Conservation (phyloP, 208 protist species). For the Leishmania turanica region DNA sequence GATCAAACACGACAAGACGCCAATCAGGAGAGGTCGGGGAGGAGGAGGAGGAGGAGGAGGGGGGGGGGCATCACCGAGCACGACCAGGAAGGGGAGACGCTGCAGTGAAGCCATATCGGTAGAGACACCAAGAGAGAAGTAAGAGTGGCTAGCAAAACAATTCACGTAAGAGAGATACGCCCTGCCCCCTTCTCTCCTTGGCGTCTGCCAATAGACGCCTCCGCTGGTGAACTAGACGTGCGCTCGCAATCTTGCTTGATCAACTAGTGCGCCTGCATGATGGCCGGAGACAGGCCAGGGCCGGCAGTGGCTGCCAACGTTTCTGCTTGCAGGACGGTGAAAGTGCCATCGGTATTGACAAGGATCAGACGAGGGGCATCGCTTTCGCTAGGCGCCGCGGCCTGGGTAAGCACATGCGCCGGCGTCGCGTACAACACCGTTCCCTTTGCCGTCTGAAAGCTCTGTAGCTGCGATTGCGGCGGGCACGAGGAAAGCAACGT, state of each 20-base stretch:
- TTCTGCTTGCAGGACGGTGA: slow-evolving; percentile 17
- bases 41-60: not conserved
- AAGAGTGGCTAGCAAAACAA: not conserved
- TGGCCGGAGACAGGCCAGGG: not conserved
- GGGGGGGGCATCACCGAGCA: not conserved
- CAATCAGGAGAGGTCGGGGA: not conserved
- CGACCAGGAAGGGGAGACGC: not conserved
- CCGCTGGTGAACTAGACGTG: not conserved
- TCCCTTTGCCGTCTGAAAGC: slow-evolving; percentile 9
- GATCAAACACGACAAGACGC: not conserved
- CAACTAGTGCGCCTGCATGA: not conserved
- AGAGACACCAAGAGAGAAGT: not conserved
- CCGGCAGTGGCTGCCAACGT: not conserved
- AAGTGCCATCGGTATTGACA: slow-evolving; percentile 23
- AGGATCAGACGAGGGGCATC: slow-evolving; percentile 23
- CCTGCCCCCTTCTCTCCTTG: not conserved
- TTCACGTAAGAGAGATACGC: too few species aligned
- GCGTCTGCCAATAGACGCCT: not conserved
- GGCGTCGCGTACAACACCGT: slow-evolving; percentile 7
- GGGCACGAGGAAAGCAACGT: slow-evolving; percentile 12
- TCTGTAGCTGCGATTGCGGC: slow-evolving; percentile 12
- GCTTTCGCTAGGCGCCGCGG: slow-evolving; percentile 7
- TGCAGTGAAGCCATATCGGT: not conserved
- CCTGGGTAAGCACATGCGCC: slow-evolving; percentile 5
- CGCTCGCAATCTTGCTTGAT: not conserved